These are phyloP conservation scores for Aspergillus phoenicis DNA, from an alignment of 2,329 filamentous ascomycete genomes.

Conservation along the genomic window DNA sequence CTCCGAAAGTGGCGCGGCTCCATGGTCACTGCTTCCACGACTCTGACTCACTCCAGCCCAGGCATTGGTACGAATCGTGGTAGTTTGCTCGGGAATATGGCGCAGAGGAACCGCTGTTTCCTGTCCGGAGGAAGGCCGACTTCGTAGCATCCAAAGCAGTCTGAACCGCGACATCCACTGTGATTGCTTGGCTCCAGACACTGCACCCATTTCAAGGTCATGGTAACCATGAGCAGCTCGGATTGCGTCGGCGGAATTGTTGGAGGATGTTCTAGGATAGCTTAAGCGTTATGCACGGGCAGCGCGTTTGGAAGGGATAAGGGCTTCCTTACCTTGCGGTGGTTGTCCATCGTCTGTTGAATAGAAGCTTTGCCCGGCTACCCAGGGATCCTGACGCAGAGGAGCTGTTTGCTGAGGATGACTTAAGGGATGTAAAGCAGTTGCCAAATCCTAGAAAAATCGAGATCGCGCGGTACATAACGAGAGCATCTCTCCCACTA, in stretches of 20 bases:
- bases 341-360: slow-evolving; percentile 24
- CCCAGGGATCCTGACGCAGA: slow-evolving; percentile 26
- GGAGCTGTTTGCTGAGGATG: slow-evolving; percentile 18
- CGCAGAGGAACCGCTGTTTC: slow-evolving; percentile 18
- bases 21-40: slow-evolving; percentile 29
- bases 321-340: slow-evolving; percentile 20
- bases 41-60: slow-evolving; percentile 34
- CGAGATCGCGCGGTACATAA: slow-evolving; percentile 55
- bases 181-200: neutral
- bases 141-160: slow-evolving; percentile 17
- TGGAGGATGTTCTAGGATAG: slow-evolving; percentile 11
- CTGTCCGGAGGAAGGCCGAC: slow-evolving; percentile 11
- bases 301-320: too few species aligned
- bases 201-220: slow-evolving; percentile 28
- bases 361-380: slow-evolving; percentile 32
- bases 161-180: slow-evolving; percentile 16
- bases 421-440: slow-evolving; percentile 31
- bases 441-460: slow-evolving; percentile 45
- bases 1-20: slow-evolving; percentile 9
- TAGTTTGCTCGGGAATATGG: slow-evolving; percentile 23
- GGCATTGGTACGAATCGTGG: slow-evolving; percentile 34
- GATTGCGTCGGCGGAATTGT: slow-evolving; percentile 6
- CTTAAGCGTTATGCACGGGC: slow-evolving; percentile 3
- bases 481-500: slow-evolving; percentile 61
- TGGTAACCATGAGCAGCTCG: slow-evolving; percentile 6